Evolutionary conservation across 2,329 filamentous ascomycete species (phyloP).

Genomic region (Penicillium sp.): DNA sequence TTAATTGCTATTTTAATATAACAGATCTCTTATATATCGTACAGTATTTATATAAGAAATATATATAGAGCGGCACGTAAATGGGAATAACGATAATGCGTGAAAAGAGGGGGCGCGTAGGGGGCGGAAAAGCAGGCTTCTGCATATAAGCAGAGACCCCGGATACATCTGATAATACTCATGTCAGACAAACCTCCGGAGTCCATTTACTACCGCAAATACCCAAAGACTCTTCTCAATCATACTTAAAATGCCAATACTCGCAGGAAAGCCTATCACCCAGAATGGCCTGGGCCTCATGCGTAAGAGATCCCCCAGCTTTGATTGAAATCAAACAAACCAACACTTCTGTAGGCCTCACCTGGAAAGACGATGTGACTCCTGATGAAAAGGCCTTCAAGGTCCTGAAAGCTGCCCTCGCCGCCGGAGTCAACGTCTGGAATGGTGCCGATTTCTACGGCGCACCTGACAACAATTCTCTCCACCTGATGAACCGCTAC

Average conservation of each 20-base stretch:
- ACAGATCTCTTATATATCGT: no score
- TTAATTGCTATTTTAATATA: no score
- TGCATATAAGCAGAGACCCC: no score
- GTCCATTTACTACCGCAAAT: neutral
- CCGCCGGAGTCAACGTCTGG: conserved; percentile 31
- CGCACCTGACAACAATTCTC: conserved; percentile 26
- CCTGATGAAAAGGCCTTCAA: conserved; percentile 39
- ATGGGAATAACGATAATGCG: no score
- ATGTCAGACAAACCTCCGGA: neutral
- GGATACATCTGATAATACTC: no score
- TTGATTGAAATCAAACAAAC: neutral
- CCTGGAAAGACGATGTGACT: conserved; percentile 20
- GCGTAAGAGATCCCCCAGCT: conserved; percentile 9
- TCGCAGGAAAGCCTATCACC: conserved; percentile 24
- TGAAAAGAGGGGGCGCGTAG: no score
- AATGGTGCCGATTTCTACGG: conserved; percentile 36
- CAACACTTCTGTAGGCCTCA: conserved; percentile 19
- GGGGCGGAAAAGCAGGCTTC: no score
- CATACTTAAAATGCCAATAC: conserved; percentile 1
- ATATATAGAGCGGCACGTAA: no score
- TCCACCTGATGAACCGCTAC: conserved; percentile 26
- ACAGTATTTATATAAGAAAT: no score
- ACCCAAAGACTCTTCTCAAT: neutral
- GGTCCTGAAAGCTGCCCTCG: conserved; percentile 55
- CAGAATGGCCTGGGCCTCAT: conserved; percentile 26